Evolutionary conservation across 192 early-diverging fungal genomes (phyloP), one percentile per base, ranked within the genome.

Genomic region (Coemansia sp.): DNA sequence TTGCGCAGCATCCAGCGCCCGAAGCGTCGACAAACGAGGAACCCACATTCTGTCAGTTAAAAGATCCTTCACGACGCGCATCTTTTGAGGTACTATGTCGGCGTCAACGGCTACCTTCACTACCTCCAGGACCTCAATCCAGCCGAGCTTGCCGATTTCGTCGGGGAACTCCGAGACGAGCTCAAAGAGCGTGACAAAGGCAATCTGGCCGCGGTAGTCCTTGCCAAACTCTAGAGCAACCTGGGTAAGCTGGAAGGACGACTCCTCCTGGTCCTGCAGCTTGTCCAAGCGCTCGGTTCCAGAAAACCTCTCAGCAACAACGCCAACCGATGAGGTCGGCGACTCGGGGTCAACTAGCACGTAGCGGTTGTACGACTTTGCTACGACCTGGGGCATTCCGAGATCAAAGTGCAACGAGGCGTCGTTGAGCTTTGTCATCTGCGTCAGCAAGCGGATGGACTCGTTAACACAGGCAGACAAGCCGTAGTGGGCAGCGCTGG

Each of bases 201-300:
- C 94, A 54, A 96, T 80, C 78, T 98, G 95, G n/a, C 90, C 91
- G 45, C 89, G 88, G 65, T 91, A 92, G 65, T 91, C 92, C 40
- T 87, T 82, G 59, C 96, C 96, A 85, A 99, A 91, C 41, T 94
- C 91, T 20, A 95, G 86, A 0, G 89, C 84, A 45, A 86, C 66
- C 38, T 87, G 82, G 14, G 89, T 89, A 14, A 93, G 60, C 58
- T 74, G 70, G 14, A 73, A 61, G 6, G 70, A 65, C 25, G 41
- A 38, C 1, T 61, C 45, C 17, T 75, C 70, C 41, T 74, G 71
- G 66, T 73, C 71, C 33, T 74, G 76, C 29, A 75, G 73, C 42
- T 76, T 67, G 0, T n/a, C 42, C 14, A 65, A 59, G 57, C 72
- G 70, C 49, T 71, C 70, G 3, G 67, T 34, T 13, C 69, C 73